Conservation (phyloP, 2,329 filamentous ascomycete species). For the Fusarium sacchari region DNA sequence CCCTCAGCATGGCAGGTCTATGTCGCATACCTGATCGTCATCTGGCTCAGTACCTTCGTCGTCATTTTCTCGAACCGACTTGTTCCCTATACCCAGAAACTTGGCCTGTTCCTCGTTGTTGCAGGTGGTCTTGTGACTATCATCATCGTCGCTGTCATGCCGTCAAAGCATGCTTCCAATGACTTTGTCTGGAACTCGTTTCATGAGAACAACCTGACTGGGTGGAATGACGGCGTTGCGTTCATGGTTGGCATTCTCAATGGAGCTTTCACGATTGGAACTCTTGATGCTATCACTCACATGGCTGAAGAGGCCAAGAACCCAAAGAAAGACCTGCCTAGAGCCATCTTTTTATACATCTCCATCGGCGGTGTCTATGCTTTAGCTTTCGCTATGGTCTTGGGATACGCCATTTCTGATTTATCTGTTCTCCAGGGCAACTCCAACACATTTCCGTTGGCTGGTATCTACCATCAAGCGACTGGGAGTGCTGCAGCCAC, state of each 20-base stretch:
- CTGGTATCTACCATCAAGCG: conserved; percentile 40
- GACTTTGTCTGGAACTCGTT: conserved; percentile 40
- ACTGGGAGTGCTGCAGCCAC: conserved; percentile 31
- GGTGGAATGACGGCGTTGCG: conserved; percentile 39
- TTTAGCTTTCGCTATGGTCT: conserved; percentile 33
- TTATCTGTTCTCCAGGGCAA: conserved; percentile 35
- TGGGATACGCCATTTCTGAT: conserved; percentile 42
- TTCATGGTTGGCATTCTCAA: conserved; percentile 42
- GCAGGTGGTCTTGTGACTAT: conserved; percentile 39
- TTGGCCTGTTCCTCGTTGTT: conserved; percentile 37
- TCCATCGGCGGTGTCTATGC: conserved; percentile 36
- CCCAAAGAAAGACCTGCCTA: conserved; percentile 27
- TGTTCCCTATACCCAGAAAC: conserved; percentile 40
- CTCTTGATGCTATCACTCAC: conserved; percentile 39
- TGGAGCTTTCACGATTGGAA: conserved; percentile 41
- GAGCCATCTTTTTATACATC: conserved; percentile 41
- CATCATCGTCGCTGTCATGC: conserved; percentile 36
- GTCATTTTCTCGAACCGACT: conserved; percentile 41
- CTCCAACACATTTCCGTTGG: conserved; percentile 37
- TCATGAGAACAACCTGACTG: conserved; percentile 39
- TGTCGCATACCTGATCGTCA: conserved; percentile 34
- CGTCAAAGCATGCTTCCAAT: conserved; percentile 28
- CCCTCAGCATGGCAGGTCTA: conserved; percentile 40
- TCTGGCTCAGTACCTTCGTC: conserved; percentile 32
- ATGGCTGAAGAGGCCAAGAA: conserved; percentile 41